Evolutionary conservation across 1,284 basidiomycete genomes (phyloP), one percentile per base, ranked within the genome.

Genomic region (Ganoderma boninense): DNA sequence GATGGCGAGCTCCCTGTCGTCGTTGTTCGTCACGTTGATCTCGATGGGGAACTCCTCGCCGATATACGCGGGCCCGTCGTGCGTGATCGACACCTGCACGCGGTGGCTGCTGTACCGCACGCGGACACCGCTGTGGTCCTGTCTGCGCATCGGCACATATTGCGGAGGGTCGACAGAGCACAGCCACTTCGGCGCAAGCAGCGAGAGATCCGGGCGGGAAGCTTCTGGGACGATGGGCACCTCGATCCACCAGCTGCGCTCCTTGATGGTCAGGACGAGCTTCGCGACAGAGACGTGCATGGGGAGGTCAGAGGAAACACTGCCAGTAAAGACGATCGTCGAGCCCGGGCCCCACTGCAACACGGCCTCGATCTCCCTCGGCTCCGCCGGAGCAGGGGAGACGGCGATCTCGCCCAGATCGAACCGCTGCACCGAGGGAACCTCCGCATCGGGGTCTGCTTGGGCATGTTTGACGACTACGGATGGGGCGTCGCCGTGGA

Each of bases 1-100:
- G n/a, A 95, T 81, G 7, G 92, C 87, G 26, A 97, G 80, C 26
- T 89, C 85, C 23, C 89, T 84, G 38, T 87, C 87, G 77, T 97
- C 95, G 4, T 82, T 77, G 77, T 95, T 96, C 7, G 82, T 87
- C 16, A 96, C 84, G 52, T 87, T 84, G 49, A 97, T 83, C 20
- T 79, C 78, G 71, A 97, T 89, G 0, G 92, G 90, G 75, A 92
- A 92, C 49, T 88, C 84, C 79, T 97, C 96, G 69, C 92, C 90
- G 32, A 96, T 80, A 79, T 92, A 95, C 0, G 94, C 94, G 0
- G 92, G 90, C 0, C 85, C 80, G 0, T 86, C 80, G 72, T 95
- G 90, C 1, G 82, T 79, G 52, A 95, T 76, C 0, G 83, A 81
- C 5, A 95, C 80, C 5, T 82, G 73, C 1, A 97, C 75, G 0